Evolutionary conservation across 1,139 yeast species (phyloP).

Genomic region (Pichia sp.): DNA sequence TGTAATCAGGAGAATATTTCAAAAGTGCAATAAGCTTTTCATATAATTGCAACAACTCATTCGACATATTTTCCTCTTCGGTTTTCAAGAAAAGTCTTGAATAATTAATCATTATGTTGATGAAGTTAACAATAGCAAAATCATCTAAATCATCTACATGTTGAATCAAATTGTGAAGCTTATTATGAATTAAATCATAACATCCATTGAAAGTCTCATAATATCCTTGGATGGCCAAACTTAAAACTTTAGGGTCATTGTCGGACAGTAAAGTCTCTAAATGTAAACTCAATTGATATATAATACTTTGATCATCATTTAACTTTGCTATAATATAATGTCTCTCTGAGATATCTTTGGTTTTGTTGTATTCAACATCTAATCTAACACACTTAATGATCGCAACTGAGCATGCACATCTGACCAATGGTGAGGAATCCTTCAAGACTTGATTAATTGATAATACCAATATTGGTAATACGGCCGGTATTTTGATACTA

Average conservation of each 20-base stretch:
- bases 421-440: conserved; percentile 72
- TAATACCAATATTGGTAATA: conserved; percentile 68
- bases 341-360: conserved; percentile 2
- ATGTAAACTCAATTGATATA: conserved; percentile 37
- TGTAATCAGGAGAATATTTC: conserved; percentile 14
- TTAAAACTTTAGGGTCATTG: conserved; percentile 55
- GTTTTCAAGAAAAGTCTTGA: conserved; percentile 46
- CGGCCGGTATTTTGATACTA: conserved; percentile 70
- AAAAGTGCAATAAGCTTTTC: conserved; percentile 8
- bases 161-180: conserved; percentile 54
- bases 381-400: conserved; percentile 53
- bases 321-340: conserved; percentile 28
- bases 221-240: conserved; percentile 56
- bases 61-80: conserved; percentile 12
- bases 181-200: conserved; percentile 63
- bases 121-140: conserved; percentile 58
- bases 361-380: conserved; percentile 30
- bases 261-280: conserved; percentile 55
- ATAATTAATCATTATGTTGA: conserved; percentile 64
- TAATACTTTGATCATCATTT: conserved; percentile 25
- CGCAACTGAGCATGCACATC: conserved; percentile 75
- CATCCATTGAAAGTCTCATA: conserved; percentile 46
- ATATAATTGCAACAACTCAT: conserved; percentile 10
- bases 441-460: conserved; percentile 60
- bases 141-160: conserved; percentile 54